Percentiles rank a stretch among this genome's conserved stretches.
Evolutionary conservation across 768 basidiomycete species (phyloP).

Genomic region (Mycena amicta): DNA sequence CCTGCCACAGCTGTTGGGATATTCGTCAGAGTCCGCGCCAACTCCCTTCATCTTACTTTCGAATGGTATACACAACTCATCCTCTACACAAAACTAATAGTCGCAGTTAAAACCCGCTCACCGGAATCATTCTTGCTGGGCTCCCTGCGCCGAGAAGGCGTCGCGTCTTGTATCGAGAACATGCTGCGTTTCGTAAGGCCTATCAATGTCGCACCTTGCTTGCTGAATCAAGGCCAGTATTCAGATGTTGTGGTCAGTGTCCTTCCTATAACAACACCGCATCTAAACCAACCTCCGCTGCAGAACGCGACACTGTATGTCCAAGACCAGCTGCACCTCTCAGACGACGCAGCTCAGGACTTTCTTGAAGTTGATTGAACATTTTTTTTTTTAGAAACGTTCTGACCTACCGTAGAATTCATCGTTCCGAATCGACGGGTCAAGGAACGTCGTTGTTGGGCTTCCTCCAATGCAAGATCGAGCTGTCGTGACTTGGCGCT

Average conservation of each 20-base stretch:
- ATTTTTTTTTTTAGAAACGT: too few relatives aligned
- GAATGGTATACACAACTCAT: constrained; percentile 36
- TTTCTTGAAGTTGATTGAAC: constrained; percentile 49
- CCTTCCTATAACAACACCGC: too few relatives aligned
- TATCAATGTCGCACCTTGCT: not conserved
- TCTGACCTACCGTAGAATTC: constrained; percentile 39
- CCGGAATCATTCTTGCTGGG: constrained; percentile 43
- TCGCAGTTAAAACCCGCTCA: constrained; percentile 43
- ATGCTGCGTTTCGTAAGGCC: constrained; percentile 36
- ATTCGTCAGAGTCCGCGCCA: constrained; percentile 44
- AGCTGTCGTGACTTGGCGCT: constrained; percentile 38
- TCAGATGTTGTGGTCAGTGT: constrained; percentile 40
- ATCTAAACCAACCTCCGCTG: too few relatives aligned
- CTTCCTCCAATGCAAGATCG: constrained; percentile 40
- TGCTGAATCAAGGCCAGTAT: constrained; percentile 28
- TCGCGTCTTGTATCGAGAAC: constrained; percentile 39
- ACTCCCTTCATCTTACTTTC: constrained; percentile 57
- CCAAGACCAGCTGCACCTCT: constrained; percentile 42
- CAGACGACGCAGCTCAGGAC: constrained; percentile 44
- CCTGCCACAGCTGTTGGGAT: constrained; percentile 55
- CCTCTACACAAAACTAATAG: not conserved
- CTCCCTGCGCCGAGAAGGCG: constrained; percentile 35
- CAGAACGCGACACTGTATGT: constrained; percentile 49
- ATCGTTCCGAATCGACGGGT: constrained; percentile 42
- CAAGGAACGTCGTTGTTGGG: constrained; percentile 45